phyloP scores from a whole-genome alignment of 352 stramenopile species.

The Pythium aristosporum region DNA sequence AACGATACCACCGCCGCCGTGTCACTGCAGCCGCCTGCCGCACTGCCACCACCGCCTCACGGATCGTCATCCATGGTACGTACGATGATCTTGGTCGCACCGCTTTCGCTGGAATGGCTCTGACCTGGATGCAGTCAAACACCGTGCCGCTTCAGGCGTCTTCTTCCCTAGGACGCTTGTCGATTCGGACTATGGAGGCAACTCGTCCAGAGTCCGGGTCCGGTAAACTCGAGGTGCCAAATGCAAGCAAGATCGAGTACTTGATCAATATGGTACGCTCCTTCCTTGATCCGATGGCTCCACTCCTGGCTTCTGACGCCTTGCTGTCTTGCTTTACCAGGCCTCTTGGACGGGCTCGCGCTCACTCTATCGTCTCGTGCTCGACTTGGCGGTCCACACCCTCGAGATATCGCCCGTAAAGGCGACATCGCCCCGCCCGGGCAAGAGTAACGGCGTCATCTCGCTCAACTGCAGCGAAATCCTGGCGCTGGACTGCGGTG shows the following conservation, averaged over 20 bases:
- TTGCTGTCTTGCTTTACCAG: constrained; percentile 13
- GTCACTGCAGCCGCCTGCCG: not conserved
- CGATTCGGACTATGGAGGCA: constrained; percentile 20
- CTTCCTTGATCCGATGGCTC: not conserved
- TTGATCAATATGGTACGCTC: constrained; percentile 48
- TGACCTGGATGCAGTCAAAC: not conserved
- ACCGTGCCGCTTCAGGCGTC: not conserved
- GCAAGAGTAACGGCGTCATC: constrained; percentile 26
- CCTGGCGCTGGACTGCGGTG: constrained; percentile 32
- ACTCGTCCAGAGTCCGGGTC: not conserved
- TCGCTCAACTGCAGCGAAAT: constrained; percentile 38
- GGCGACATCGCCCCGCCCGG: constrained; percentile 28
- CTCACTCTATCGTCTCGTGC: constrained; percentile 35
- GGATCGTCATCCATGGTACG: constrained; percentile 7
- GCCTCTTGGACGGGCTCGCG: constrained; percentile 46
- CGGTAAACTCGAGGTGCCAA: constrained; percentile 5
- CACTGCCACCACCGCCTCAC: constrained; percentile 8
- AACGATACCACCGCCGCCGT: not conserved
- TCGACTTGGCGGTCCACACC: constrained; percentile 26
- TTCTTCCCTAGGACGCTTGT: constrained; percentile 16
- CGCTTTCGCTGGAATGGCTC: not conserved
- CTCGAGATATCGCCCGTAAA: constrained; percentile 35
- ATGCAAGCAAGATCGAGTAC: constrained; percentile 25
- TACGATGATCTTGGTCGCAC: not conserved
- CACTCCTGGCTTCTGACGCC: not conserved